Evolutionary conservation across 768 basidiomycete genomes (phyloP).

Genomic region (Steccherinum ochraceum): DNA sequence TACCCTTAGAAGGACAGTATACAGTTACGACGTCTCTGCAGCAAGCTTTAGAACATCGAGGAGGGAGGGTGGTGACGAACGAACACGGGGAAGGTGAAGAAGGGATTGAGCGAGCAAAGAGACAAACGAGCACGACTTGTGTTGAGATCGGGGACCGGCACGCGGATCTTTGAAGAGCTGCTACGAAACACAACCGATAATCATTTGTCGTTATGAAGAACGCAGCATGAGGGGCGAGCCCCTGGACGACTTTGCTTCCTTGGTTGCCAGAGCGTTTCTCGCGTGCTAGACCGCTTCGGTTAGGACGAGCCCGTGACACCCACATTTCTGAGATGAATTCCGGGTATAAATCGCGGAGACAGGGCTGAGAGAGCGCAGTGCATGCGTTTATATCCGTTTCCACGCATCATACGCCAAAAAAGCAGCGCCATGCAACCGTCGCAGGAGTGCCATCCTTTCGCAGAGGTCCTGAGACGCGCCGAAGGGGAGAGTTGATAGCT

Average conservation of each 20-base stretch:
- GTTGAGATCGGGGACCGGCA: constrained; percentile 16
- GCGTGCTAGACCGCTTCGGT: constrained; percentile 8
- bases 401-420: not conserved
- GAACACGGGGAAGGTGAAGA: constrained; percentile 6
- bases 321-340: not conserved
- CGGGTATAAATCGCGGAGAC: not conserved
- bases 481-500: not conserved
- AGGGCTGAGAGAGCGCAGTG: not conserved
- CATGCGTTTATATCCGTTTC: not conserved
- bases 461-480: not conserved
- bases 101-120: constrained; percentile 4
- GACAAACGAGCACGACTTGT: constrained; percentile 5
- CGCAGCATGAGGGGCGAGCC: constrained; percentile 4
- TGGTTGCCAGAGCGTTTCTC: constrained; percentile 5
- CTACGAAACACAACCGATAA: constrained; percentile 18
- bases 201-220: constrained; percentile 16
- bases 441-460: not conserved
- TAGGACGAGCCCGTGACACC: constrained; percentile 2
- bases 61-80: constrained; percentile 5
- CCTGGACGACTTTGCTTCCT: constrained; percentile 6
- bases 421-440: not conserved
- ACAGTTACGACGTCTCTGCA: constrained; percentile 14
- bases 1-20: constrained; percentile 17
- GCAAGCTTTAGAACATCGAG: constrained; percentile 17
- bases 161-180: constrained; percentile 16